A percentile compares a stretch with the other conserved stretches of the same genome.
Evolutionary conservation across 2,329 filamentous ascomycete species (phyloP).

Genomic region (Akanthomyces muscarius): DNA sequence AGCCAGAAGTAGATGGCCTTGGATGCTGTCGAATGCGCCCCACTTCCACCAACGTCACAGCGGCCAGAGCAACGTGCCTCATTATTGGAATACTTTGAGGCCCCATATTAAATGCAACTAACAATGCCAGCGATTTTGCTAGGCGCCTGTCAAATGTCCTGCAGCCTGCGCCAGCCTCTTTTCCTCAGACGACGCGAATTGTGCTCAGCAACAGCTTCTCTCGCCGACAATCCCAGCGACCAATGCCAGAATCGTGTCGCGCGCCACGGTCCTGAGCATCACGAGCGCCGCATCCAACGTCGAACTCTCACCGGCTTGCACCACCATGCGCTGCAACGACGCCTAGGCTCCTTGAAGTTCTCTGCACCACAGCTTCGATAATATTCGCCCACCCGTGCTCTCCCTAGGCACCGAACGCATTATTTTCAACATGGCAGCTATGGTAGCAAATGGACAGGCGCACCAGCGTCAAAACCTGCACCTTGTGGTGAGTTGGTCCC

Average conservation of each 20-base stretch:
- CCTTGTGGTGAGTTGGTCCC: conserved; percentile 40
- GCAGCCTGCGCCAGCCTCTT: conserved; percentile 10
- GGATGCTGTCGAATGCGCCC: background rate
- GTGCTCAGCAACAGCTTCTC: conserved; percentile 5
- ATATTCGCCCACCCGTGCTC: background rate
- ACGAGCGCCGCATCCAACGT: background rate
- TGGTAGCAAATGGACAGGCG: conserved; percentile 29
- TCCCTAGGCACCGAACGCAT: background rate
- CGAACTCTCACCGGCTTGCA: background rate
- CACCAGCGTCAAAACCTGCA: conserved; percentile 45
- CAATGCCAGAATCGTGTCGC: conserved; percentile 8
- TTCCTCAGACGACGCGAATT: conserved; percentile 10
- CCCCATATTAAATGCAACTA: conserved; percentile 17
- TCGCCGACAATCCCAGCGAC: background rate
- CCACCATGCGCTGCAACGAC: conserved; percentile 13
- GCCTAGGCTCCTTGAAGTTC: background rate
- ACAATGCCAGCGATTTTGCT: conserved; percentile 8
- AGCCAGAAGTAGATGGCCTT: background rate
- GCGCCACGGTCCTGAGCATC: conserved; percentile 12
- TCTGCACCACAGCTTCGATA: conserved; percentile 2
- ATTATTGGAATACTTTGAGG: conserved; percentile 6
- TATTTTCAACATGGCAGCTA: conserved; percentile 19
- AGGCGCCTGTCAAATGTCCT: conserved; percentile 7
- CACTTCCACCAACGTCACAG: conserved; percentile 14
- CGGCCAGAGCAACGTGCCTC: conserved; percentile 4